Evolutionary conservation across 139 green algal genomes (phyloP).

Genomic region (Coelastrella sp.): DNA sequence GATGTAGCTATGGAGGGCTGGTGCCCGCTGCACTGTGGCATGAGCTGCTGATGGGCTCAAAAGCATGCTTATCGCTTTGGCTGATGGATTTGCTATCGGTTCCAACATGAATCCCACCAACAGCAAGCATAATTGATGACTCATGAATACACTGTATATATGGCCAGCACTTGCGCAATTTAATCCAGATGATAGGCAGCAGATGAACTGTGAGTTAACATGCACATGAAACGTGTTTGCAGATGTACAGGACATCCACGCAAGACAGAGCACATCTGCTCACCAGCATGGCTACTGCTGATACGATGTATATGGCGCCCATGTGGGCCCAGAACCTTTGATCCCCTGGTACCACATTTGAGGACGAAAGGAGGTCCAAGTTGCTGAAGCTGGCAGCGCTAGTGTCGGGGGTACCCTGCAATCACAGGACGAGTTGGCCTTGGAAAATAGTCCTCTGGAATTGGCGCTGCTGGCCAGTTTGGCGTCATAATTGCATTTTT

Average conservation of each 20-base stretch:
- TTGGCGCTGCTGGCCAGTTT: too few relatives aligned
- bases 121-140: too few relatives aligned
- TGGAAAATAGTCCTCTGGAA: too few relatives aligned
- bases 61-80: not conserved
- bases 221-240: not conserved
- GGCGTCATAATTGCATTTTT: too few relatives aligned
- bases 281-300: slow-evolving; percentile 31
- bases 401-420: not conserved
- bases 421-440: not conserved
- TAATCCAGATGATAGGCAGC: not conserved
- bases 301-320: slow-evolving; percentile 67
- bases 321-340: slow-evolving; percentile 36
- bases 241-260: not conserved
- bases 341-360: slow-evolving; percentile 55
- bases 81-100: too few relatives aligned
- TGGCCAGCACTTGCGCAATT: too few relatives aligned
- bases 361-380: slow-evolving; percentile 48
- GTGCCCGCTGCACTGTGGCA: not conserved
- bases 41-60: not conserved
- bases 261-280: not conserved
- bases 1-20: not conserved
- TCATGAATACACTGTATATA: too few relatives aligned
- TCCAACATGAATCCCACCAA: too few relatives aligned
- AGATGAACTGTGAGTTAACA: too few relatives aligned
- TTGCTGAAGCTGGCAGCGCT: not conserved